Evolutionary conservation across 2,329 filamentous ascomycete species (phyloP).

Genomic region (Tolypocladium tundrense): DNA sequence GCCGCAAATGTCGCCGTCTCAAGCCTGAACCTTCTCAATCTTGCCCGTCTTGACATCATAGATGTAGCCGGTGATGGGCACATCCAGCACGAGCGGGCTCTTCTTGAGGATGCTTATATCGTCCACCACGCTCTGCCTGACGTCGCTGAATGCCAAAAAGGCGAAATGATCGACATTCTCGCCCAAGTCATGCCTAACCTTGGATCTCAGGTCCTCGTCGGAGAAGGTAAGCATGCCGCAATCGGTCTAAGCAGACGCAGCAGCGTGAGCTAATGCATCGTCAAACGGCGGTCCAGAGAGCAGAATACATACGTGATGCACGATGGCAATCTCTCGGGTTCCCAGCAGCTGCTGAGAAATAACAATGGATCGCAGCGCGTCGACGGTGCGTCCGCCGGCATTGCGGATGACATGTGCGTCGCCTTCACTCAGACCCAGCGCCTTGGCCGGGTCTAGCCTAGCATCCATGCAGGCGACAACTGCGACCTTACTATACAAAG

Average conservation of each 20-base stretch:
- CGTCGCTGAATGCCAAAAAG: conserved; percentile 55
- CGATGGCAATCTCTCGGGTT: conserved; percentile 56
- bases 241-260: conserved; percentile 18
- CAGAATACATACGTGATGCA: conserved; percentile 47
- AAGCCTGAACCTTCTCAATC: conserved; percentile 18
- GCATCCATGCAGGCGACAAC: conserved; percentile 75
- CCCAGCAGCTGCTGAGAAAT: conserved; percentile 73
- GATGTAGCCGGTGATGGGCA: conserved; percentile 61
- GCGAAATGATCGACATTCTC: conserved; percentile 40
- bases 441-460: conserved; percentile 55
- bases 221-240: conserved; percentile 57
- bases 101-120: conserved; percentile 56
- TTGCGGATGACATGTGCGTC: conserved; percentile 75
- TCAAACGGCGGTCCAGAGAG: too few relatives aligned
- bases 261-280: background rate
- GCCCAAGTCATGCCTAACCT: conserved; percentile 51
- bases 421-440: conserved; percentile 61
- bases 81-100: conserved; percentile 48
- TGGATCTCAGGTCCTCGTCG: conserved; percentile 42
- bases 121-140: conserved; percentile 53
- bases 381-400: conserved; percentile 54
- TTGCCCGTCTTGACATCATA: conserved; percentile 70
- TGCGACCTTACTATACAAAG: conserved; percentile 18
- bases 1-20: background rate
- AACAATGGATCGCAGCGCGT: conserved; percentile 63